Conservation (phyloP, 75 land plant genomes). For the Sequoia sempervirens region DNA sequence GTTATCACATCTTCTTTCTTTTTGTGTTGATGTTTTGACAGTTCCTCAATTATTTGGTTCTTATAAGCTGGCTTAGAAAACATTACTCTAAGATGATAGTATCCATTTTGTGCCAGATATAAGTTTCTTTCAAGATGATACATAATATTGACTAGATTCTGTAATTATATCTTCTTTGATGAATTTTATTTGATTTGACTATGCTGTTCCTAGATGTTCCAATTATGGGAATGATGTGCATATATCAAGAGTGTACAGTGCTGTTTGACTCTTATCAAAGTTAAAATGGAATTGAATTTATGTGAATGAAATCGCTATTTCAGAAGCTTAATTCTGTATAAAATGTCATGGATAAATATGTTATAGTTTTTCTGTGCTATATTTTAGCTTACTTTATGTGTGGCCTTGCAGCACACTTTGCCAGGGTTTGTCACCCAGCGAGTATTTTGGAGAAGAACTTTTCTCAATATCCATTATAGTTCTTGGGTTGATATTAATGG, state of each 20-base stretch:
- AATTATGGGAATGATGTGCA: background rate
- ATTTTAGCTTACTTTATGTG: background rate
- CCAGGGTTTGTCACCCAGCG: slow-evolving; percentile 58
- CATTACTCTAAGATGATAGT: background rate
- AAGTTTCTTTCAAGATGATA: background rate
- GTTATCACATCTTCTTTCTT: background rate
- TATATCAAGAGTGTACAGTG: background rate
- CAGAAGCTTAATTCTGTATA: background rate
- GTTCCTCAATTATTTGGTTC: no score
- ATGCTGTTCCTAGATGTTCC: background rate
- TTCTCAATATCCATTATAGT: slow-evolving; percentile 59
- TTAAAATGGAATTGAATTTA: background rate
- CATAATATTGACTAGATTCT: background rate
- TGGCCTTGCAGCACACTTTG: slow-evolving; percentile 64
- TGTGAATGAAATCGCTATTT: background rate
- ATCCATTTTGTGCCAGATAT: background rate
- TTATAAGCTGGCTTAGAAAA: background rate
- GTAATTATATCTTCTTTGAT: background rate
- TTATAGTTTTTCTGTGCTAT: background rate
- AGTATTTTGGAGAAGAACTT: slow-evolving; percentile 55
- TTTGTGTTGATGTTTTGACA: background rate
- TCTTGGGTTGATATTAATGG: slow-evolving; percentile 69
- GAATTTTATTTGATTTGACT: background rate
- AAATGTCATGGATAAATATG: background rate
- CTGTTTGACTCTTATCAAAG: background rate